Base-by-base conservation (phyloP, 345 rosid genomes). In the Hirschfeldia incana region DNA sequence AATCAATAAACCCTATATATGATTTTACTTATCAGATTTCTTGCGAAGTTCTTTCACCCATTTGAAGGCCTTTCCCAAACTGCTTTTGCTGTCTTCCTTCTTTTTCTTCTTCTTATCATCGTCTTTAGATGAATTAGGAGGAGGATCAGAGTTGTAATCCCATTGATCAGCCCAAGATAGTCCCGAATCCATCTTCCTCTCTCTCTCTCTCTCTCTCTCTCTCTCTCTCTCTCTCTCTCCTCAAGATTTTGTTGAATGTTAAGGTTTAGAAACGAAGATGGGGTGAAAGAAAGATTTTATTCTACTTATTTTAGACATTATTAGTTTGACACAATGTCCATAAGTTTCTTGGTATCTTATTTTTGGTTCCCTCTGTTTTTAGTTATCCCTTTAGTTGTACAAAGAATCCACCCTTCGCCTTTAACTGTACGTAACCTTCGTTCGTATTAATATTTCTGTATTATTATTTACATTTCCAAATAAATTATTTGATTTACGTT, bases 101-200 rank as follows among this genome's bases (percentile, higher is more conserved):
- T 78, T 78, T n/a, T 78, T 71, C 16, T 78, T 78, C 62, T 69
- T 53, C 29, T 72, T 78, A 5, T 72, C 72, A 1, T 72, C 81
- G 73, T 78, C 77, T 12, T 58, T 78, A 72, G 16, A 29, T 49
- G 75, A 49, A 70, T 70, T 62, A 8, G 72, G 77, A 65, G 81
- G 81, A 57, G 73, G 81, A 0, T 78, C 81, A 65, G 81, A 72
- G 77, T 78, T 78, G 67, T 78, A 78, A 21, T 78, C 77, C 81
- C 81, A 72, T 78, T 78, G 81, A 78, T 78, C 81, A 65, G 81
- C 81, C 81, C 81, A 78, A 8, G 81, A 72, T 39, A 78, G 73
- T 72, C 81, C 81, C 0, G 77, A 57, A 39, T 78, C 81, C 81
- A 78, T 78, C 37, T 65, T 26, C 16, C 55, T 8, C 5, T 53